Base-by-base conservation (phyloP, 2,329 filamentous ascomycete species). In the Pseudogymnoascus sp. region DNA sequence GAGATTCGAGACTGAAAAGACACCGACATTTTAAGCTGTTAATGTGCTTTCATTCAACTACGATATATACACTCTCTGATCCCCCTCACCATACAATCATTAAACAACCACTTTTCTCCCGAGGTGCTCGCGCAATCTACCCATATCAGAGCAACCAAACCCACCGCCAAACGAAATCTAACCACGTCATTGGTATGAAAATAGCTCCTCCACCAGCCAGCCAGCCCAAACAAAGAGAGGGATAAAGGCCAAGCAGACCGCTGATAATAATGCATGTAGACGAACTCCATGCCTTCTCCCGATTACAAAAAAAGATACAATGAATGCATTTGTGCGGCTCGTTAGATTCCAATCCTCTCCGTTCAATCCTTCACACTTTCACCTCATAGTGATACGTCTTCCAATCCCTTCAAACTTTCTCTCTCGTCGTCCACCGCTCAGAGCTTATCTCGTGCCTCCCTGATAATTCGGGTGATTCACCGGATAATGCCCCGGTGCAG, bases 401-500 rank as follows among this genome's bases (percentile, higher is more conserved):
- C n/a, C 26, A 56, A 4, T 33, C n/a, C 26, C 26, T 33, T 10
- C 7, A 56, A 19, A 19, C 19, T 19, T 19, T 19, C n/a, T 19
- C 7, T 33, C 16, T 33, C 33, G 19, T 40, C 31, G 16, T n/a
- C 50, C 56, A 24, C 61, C 62, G 10, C 65, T 62, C 6, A 72
- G 62, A 6, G 69, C 66, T 38, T 61, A 61, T 16, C 59, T 61
- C 19, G 33, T 7, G 11, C 33, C 33, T n/a, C 59, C 59, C 21
- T 61, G 33, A n/a, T 61, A 61, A 19, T 61, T 61, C 59, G 59
- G 59, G 59, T 61, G 33, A 33, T 61, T 61, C 21, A 61, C 21
- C 2, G 59, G 59, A 16, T 61, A 61, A 11, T 61, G 13, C n/a
- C 59, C 59, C 1, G 59, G 61, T 1, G 67, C 66, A 29, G 71